Evolutionary conservation across 805 yeast species (phyloP).

Genomic region (Candida gorgasii): DNA sequence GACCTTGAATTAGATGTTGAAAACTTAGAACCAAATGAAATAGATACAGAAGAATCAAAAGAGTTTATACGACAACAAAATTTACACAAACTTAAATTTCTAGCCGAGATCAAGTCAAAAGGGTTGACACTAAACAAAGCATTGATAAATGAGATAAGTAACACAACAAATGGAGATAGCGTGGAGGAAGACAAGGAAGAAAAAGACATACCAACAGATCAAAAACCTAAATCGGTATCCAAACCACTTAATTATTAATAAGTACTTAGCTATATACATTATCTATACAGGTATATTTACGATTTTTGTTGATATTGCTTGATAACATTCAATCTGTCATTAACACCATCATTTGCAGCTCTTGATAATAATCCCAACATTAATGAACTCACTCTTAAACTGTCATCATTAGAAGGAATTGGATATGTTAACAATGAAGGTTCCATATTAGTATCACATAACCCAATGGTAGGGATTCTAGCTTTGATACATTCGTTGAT

Average conservation of each 20-base stretch:
- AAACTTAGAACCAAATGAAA: neutral
- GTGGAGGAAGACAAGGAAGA: neutral
- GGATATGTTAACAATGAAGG: slow-evolving; percentile 90
- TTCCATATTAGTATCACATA: slow-evolving; percentile 92
- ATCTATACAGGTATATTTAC: slow-evolving; percentile 2
- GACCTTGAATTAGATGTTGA: slow-evolving; percentile 4
- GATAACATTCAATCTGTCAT: slow-evolving; percentile 47
- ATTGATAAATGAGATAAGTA: neutral
- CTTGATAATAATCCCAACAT: slow-evolving; percentile 80
- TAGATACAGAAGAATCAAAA: neutral
- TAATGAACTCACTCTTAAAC: slow-evolving; percentile 75
- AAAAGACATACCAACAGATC: neutral
- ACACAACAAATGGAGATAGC: neutral
- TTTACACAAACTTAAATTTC: slow-evolving; percentile 23
- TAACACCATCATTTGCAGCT: slow-evolving; percentile 80
- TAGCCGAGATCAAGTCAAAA: slow-evolving; percentile 24
- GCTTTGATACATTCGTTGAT: slow-evolving; percentile 77
- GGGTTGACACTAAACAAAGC: slow-evolving; percentile 16
- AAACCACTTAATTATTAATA: neutral
- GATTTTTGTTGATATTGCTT: slow-evolving; percentile 10
- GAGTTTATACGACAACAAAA: slow-evolving; percentile 15
- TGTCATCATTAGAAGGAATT: slow-evolving; percentile 95
- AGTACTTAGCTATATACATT: slow-evolving; percentile 2
- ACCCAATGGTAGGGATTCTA: slow-evolving; percentile 89
- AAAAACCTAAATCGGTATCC: no score